Evolutionary conservation across 805 yeast species (phyloP), one percentile per base, ranked within the genome.

Genomic region (Candida jianshihensis): DNA sequence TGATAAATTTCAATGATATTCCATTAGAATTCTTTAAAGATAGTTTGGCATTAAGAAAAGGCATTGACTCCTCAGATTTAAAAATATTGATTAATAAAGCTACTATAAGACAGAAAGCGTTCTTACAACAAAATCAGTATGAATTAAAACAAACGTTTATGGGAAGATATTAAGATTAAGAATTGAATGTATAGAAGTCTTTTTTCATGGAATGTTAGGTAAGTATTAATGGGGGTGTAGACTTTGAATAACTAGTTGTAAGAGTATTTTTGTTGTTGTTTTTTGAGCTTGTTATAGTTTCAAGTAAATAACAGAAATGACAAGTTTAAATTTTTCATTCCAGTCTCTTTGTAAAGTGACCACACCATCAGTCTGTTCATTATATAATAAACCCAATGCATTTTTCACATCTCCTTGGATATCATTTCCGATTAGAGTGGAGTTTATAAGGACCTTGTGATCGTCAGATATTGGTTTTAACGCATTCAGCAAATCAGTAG

Each of bases 121-220:
- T 36, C n/a, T 19, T 39, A 16, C 37, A 37, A 29, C 11, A 34
- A 20, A 38, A 39, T 12, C 21, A 30, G 13, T 31, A 37, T 13
- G 24, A 37, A 19, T 18, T 37, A n/a, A 24, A 25, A 17, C 40
- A 31, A 12, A 33, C 40, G 11, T 41, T 39, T 21, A 39, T 41
- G 42, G 42, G 45, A 24, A 37, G 41, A 27, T 41, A 34, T 16
- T 33, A 33, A 12, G 26, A 24, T 24, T n/a, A n/a, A n/a, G n/a
- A n/a, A n/a, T n/a, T n/a, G n/a, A n/a, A n/a, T n/a, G n/a, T n/a
- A n/a, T n/a, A n/a, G n/a, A 21, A 21, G 24, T 21, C 11, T 21
- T 11, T 11, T 7, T 21, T 21, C 24, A 21, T 21, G 24, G 11
- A 8, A 11, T 8, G 11, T 21, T 21, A n/a, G n/a, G n/a, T n/a